Evolutionary conservation across 1,139 yeast species (phyloP).

Genomic region (Martiniozyma asiatica): DNA sequence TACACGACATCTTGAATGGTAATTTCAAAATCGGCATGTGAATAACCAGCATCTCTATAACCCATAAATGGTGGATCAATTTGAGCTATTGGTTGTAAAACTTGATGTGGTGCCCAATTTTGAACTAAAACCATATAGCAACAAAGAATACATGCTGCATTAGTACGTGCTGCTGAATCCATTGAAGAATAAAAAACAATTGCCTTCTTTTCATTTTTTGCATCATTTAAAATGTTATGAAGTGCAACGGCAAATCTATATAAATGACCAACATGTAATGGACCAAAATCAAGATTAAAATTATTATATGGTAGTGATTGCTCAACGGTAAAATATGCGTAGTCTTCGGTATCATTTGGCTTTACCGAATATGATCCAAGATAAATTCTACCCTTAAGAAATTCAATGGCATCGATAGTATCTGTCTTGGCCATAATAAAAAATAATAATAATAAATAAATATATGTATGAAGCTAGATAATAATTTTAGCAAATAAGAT

Average conservation of each 20-base stretch:
- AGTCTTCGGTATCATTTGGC: constrained; percentile 65
- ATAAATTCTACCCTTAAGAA: constrained; percentile 50
- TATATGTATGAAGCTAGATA: too few relatives aligned
- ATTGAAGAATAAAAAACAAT: constrained; percentile 83
- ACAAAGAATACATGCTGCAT: constrained; percentile 87
- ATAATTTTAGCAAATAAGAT: too few relatives aligned
- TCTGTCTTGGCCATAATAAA: not conserved
- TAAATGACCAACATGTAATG: constrained; percentile 82
- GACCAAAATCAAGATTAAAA: constrained; percentile 93
- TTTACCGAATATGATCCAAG: constrained; percentile 77
- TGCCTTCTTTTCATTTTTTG: constrained; percentile 73
- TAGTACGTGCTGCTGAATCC: constrained; percentile 71
- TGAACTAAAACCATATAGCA: constrained; percentile 94
- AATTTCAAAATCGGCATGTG: constrained; percentile 86
- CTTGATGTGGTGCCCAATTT: constrained; percentile 98
- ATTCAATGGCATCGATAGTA: constrained; percentile 27
- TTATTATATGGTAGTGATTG: constrained; percentile 85
- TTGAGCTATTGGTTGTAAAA: constrained; percentile 86
- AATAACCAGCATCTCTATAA: constrained; percentile 94
- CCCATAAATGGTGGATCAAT: constrained; percentile 90
- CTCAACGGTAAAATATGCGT: constrained; percentile 85
- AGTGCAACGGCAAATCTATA: constrained; percentile 91
- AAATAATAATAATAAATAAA: not conserved
- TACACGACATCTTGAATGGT: constrained; percentile 91
- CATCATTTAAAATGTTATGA: constrained; percentile 83